Evolutionary conservation across 768 basidiomycete species (phyloP), one percentile per base, ranked within the genome.

Genomic region (Kwoniella heveanensis): DNA sequence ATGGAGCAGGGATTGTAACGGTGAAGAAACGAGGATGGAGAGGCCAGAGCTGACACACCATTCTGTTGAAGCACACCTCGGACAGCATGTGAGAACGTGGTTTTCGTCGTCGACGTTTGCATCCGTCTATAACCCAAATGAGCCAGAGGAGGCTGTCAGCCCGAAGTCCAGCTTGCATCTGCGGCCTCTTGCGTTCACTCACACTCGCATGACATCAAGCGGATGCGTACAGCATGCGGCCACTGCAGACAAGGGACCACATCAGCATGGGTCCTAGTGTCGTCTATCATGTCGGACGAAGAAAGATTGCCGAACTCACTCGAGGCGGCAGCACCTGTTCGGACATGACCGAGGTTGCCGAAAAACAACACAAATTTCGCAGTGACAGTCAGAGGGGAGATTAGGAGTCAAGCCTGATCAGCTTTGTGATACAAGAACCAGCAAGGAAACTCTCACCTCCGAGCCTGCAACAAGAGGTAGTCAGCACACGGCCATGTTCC

Each of bases 141-240:
- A 27, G 10, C 25, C 7, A 8, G 36, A 32, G n/a, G n/a, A n/a
- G n/a, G n/a, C n/a, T n/a, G n/a, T n/a, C n/a, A n/a, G n/a, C n/a
- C n/a, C n/a, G n/a, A n/a, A n/a, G n/a, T n/a, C n/a, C n/a, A n/a
- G n/a, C n/a, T n/a, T n/a, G n/a, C n/a, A n/a, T n/a, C n/a, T n/a
- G 15, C 32, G 29, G 19, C 22, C 22, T 37, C 25, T 13, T 6
- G 46, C n/a, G 19, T 64, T 17, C 6, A 73, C 74, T 30, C 57
- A 76, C 74, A 76, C 74, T 60, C 74, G 52, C 74, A 76, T 72
- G 17, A 76, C 71, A 50, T 76, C 74, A 19, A 76, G 64, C 12
- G 74, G 74, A 59, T 76, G 74, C 4, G 74, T 76, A 56, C 71
- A 73, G 56, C 74, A 76, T 59, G 74, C 74, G 7, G 74, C 74